Evolutionary conservation across 2,329 filamentous ascomycete genomes (phyloP).

Genomic region (Shiraia sp.): DNA sequence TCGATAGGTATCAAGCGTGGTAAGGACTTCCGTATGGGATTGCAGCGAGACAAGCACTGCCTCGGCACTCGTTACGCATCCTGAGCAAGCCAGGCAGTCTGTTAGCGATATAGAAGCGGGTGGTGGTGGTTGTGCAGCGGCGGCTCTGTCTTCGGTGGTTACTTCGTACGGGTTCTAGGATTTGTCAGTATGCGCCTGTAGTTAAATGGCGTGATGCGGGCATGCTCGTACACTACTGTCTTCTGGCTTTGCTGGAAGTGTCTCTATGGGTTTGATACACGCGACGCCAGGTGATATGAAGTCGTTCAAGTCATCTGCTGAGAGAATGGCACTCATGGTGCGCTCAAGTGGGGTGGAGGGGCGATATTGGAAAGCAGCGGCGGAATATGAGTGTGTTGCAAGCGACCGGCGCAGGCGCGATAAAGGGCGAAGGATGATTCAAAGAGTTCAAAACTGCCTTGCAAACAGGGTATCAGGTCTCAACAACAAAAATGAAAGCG

Average conservation of each 20-base stretch:
- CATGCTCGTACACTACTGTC: conserved; percentile 48
- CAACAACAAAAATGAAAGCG: conserved; percentile 2
- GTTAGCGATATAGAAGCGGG: conserved; percentile 94
- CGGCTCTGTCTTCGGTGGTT: conserved; percentile 82
- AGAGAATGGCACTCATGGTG: conserved; percentile 93
- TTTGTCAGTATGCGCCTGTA: conserved; percentile 30
- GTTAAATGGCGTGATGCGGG: conserved; percentile 12
- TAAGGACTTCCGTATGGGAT: conserved; percentile 88
- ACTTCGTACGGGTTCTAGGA: conserved; percentile 74
- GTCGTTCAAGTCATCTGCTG: conserved; percentile 95
- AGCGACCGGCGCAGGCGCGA: conserved; percentile 12
- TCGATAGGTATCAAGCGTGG: conserved; percentile 69
- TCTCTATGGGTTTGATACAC: conserved; percentile 97
- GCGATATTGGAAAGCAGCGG: conserved; percentile 16
- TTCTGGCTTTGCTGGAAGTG: conserved; percentile 66
- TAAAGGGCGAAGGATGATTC: not conserved
- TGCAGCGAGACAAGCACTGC: conserved; percentile 95
- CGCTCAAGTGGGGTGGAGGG: conserved; percentile 16
- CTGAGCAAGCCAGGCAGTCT: conserved; percentile 95
- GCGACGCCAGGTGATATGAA: conserved; percentile 98
- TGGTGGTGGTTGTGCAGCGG: conserved; percentile 58
- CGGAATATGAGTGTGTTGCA: conserved; percentile 1
- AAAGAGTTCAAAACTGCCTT: no score
- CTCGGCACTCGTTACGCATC: conserved; percentile 96
- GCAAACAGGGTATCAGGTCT: no score